Evolutionary conservation across 2,329 filamentous ascomycete genomes (phyloP).

Genomic region (Berkeleyomyces rouxiae): DNA sequence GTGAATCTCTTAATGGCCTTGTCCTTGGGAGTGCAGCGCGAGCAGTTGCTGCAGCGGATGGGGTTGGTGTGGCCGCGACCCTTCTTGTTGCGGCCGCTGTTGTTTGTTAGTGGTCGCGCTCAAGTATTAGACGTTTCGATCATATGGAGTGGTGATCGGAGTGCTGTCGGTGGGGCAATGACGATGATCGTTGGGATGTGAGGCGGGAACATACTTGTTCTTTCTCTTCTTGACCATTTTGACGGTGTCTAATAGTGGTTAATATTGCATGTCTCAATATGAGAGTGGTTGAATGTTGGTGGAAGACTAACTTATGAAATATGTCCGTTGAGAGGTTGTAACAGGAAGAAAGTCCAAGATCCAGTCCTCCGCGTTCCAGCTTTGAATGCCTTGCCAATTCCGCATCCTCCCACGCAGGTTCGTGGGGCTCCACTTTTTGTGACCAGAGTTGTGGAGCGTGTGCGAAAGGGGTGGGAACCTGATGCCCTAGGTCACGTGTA

Average conservation of each 20-base stretch:
- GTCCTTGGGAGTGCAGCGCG: conserved; percentile 90
- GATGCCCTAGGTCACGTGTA: conserved; percentile 15
- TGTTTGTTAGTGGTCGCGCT: neutral
- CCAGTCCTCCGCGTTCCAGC: neutral
- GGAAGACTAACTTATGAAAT: conserved; percentile 11
- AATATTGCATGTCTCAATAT: conserved; percentile 17
- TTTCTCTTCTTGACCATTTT: conserved; percentile 60
- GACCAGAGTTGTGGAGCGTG: neutral
- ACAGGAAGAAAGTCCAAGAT: conserved; percentile 7
- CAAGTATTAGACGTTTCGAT: conserved; percentile 15
- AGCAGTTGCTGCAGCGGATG: conserved; percentile 64
- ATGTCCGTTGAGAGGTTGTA: conserved; percentile 13
- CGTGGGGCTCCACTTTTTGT: neutral
- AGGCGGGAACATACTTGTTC: conserved; percentile 38
- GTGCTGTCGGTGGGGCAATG: neutral
- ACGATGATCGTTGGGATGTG: neutral
- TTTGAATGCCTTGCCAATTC: conserved; percentile 6
- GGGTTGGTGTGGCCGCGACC: conserved; percentile 99
- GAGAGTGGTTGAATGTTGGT: conserved; percentile 14
- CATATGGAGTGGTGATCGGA: neutral
- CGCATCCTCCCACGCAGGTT: conserved; percentile 4
- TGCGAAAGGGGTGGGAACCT: conserved; percentile 14
- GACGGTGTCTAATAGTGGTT: conserved; percentile 34
- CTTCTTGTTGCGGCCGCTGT: conserved; percentile 97
- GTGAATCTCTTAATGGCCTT: conserved; percentile 99